phyloP scores from a whole-genome alignment of 495 filamentous ascomycete species.

The Aspergillus homomorphus region DNA sequence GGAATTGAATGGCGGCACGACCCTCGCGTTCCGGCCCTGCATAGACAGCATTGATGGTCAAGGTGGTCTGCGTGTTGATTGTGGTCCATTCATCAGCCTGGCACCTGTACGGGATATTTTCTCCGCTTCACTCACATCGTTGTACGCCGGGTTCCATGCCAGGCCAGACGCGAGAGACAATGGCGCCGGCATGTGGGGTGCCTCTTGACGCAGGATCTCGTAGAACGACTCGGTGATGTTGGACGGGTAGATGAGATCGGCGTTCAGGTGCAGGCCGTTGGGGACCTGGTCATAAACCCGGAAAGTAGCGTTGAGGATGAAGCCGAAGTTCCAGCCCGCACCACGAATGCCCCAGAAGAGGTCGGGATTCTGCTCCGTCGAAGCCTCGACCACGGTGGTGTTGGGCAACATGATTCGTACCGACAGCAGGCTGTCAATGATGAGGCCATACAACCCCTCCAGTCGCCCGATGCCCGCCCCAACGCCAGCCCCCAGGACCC shows the following conservation, averaged over 20 bases:
- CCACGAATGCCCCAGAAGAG: conserved; percentile 58
- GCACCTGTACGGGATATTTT: too few species aligned
- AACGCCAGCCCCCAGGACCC: too few species aligned
- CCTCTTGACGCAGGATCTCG: not conserved
- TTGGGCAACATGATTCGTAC: conserved; percentile 56
- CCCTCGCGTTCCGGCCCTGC: not conserved
- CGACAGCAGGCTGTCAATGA: conserved; percentile 56
- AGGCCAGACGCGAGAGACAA: not conserved
- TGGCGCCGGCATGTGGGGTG: not conserved
- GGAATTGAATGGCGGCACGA: not conserved
- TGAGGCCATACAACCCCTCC: conserved; percentile 57
- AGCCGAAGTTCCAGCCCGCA: conserved; percentile 62
- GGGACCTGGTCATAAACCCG: conserved; percentile 48
- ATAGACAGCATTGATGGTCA: not conserved
- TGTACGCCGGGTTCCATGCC: too few species aligned
- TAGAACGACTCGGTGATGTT: not conserved
- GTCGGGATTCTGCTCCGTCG: conserved; percentile 32
- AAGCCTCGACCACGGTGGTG: conserved; percentile 39
- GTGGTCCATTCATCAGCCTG: too few species aligned
- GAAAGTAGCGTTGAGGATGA: conserved; percentile 47
- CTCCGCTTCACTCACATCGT: too few species aligned
- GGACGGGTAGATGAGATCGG: conserved; percentile 30
- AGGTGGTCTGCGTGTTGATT: too few species aligned
- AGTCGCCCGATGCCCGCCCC: conserved; percentile 62
- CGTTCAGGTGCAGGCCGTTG: conserved; percentile 40